Evolutionary conservation across 1,284 basidiomycete genomes (phyloP).

Genomic region (Puccinia coronata): DNA sequence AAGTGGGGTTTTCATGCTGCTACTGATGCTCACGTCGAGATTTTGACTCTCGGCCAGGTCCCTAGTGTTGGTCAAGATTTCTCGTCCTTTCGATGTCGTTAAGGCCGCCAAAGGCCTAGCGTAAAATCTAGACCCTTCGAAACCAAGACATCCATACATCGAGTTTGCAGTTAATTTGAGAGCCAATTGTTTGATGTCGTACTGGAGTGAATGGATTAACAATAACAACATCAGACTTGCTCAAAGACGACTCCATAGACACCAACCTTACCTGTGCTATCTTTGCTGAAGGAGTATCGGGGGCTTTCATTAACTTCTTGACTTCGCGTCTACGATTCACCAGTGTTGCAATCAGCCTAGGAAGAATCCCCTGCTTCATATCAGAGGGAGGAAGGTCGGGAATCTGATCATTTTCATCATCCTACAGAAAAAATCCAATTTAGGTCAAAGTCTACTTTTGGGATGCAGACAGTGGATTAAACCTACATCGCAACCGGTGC

Average conservation of each 20-base stretch:
- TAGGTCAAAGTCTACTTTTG: constrained; percentile 11
- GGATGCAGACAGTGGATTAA: constrained; percentile 54
- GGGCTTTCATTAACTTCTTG: constrained; percentile 94
- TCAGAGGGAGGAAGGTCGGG: constrained; percentile 80
- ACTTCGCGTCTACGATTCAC: constrained; percentile 86
- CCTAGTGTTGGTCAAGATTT: constrained; percentile 89
- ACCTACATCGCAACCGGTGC: constrained; percentile 66
- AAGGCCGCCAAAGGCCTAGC: constrained; percentile 94
- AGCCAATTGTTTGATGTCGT: constrained; percentile 95
- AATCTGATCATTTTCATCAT: constrained; percentile 75
- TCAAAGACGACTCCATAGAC: constrained; percentile 2
- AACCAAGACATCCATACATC: constrained; percentile 99
- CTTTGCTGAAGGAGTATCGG: constrained; percentile 72
- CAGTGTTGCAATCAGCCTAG: constrained; percentile 90
- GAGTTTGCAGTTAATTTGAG: constrained; percentile 98
- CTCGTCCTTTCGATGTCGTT: constrained; percentile 96
- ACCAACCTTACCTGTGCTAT: constrained; percentile 71
- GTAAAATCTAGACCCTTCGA: constrained; percentile 94
- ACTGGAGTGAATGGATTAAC: constrained; percentile 62
- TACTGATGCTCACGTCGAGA: constrained; percentile 71
- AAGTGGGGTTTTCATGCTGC: background rate
- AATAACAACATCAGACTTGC: constrained; percentile 14
- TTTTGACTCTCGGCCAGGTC: constrained; percentile 87
- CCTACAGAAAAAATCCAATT: constrained; percentile 60
- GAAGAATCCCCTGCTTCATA: constrained; percentile 81